A percentile compares a stretch with the other conserved stretches of the same genome.
Conservation (phyloP, 2,329 filamentous ascomycete genomes). For the Ceratocystis papillata region DNA sequence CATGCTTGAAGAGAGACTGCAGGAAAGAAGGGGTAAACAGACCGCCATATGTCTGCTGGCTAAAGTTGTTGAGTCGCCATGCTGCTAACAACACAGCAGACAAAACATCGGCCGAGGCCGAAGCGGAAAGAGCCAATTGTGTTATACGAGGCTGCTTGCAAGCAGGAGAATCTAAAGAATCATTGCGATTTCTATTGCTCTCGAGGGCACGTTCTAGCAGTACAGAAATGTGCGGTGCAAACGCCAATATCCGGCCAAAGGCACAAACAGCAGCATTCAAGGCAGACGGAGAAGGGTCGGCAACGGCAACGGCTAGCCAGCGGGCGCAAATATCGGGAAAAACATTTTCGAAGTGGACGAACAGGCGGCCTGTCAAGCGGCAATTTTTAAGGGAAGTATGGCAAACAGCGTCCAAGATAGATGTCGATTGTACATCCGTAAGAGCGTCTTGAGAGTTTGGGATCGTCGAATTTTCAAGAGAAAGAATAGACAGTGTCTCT, state of each 20-base stretch:
- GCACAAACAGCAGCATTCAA: slow-evolving; percentile 47
- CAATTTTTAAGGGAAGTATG: slow-evolving; percentile 54
- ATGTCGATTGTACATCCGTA: slow-evolving; percentile 45
- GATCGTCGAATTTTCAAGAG: slow-evolving; percentile 36
- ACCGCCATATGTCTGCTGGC: slow-evolving; percentile 55
- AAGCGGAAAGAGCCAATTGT: slow-evolving; percentile 16
- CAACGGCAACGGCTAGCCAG: slow-evolving; percentile 48
- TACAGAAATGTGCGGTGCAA: slow-evolving; percentile 67
- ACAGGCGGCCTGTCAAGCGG: slow-evolving; percentile 59
- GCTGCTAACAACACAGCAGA: slow-evolving; percentile 49
- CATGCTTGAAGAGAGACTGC: slow-evolving; percentile 55
- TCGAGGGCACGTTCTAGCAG: slow-evolving; percentile 47
- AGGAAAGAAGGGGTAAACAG: slow-evolving; percentile 57
- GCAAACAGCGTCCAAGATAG: slow-evolving; percentile 62
- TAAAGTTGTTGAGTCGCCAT: slow-evolving; percentile 70
- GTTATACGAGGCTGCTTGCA: slow-evolving; percentile 16
- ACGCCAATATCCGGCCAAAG: slow-evolving; percentile 68
- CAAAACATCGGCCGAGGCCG: slow-evolving; percentile 29
- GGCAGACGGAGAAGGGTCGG: slow-evolving; percentile 30
- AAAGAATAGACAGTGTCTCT: slow-evolving; percentile 36
- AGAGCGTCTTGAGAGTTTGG: slow-evolving; percentile 31
- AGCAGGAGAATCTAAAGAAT: background rate
- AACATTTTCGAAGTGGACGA: slow-evolving; percentile 60
- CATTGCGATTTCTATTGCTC: background rate
- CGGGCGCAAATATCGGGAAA: slow-evolving; percentile 74